Evolutionary conservation across 768 basidiomycete genomes (phyloP), one percentile per base, ranked within the genome.

Genomic region (Amanita rubescens): DNA sequence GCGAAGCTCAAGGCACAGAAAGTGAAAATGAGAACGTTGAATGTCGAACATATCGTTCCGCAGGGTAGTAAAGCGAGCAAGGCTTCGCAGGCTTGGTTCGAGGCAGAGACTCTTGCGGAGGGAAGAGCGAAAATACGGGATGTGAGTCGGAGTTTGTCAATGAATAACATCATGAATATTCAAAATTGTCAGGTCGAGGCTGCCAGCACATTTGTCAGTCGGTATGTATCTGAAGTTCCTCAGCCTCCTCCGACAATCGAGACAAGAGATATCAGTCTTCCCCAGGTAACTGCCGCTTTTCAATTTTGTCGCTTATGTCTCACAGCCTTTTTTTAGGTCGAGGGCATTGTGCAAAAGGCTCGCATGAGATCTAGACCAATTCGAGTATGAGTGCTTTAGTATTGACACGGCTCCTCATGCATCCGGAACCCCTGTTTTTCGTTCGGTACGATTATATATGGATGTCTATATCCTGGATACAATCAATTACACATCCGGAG

Each of bases 11-110:
- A 57, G 15, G 42, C 55, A 27, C 60, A 53, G 41, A 61, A 64
- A 1, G 57, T 57, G 11, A 53, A 65, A 53, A 56, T 67, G 34
- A 62, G 61, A 38, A 62, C 64, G 19, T 53, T 66, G 30, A 57
- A 59, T 17, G 57, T 66, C 17, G 65, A 66, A 35, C 60, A 64
- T 22, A 51, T 64, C 5, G 35, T 37, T 37, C 14, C 12, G 10
- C 14, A 15, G 14, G n/a, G 14, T 14, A 37, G 37, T 38, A 30
- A 8, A 30, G 2, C n/a, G 37, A 7, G 15, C n/a, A 7, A 17
- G n/a, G 4, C 12, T 17, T 2, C 37, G n/a, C n/a, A 19, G 15
- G n/a, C 3, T 7, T 38, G 37, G 37, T 38, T 38, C n/a, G 37
- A 38, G 37, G 17, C 37, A n/a, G 37, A 38, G 7, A 38, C 12